These are phyloP conservation scores for Parmelia sp. DNA, from an alignment of 495 filamentous ascomycete species.

Conservation along the genomic window DNA sequence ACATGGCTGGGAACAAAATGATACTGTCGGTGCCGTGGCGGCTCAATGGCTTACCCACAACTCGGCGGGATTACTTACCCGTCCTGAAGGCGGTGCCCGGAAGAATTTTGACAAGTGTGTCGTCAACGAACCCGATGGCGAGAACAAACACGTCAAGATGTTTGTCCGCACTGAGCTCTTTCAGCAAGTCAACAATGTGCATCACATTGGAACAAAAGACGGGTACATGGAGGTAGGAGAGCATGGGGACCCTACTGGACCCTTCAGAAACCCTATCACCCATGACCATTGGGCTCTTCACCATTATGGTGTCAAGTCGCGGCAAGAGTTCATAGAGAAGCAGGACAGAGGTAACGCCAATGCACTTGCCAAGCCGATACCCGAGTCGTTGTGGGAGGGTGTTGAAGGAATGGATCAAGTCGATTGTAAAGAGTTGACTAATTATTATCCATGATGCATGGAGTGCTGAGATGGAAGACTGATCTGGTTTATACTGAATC, in stretches of 20 bases:
- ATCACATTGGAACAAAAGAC: not conserved
- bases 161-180: constrained; percentile 10
- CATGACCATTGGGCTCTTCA: constrained; percentile 15
- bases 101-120: constrained; percentile 15
- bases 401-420: not conserved
- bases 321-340: constrained; percentile 13
- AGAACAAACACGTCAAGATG: constrained; percentile 6
- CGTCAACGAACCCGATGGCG: not conserved
- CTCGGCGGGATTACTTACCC: constrained; percentile 11
- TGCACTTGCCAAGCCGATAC: not conserved
- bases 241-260: not conserved
- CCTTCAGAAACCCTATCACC: not conserved
- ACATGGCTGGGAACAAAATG: constrained; percentile 9
- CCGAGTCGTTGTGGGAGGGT: not conserved
- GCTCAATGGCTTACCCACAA: constrained; percentile 13
- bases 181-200: constrained; percentile 4
- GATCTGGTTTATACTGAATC: not conserved
- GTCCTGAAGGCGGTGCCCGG: constrained; percentile 1
- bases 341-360: constrained; percentile 7
- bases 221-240: constrained; percentile 6
- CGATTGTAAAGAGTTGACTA: not conserved
- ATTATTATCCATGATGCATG: constrained; percentile 3
- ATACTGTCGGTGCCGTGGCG: constrained; percentile 15
- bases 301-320: constrained; percentile 9
- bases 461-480: not conserved